Evolutionary conservation across 2,329 filamentous ascomycete genomes (phyloP), one percentile per base, ranked within the genome.

Genomic region (Tolypocladium sp.): DNA sequence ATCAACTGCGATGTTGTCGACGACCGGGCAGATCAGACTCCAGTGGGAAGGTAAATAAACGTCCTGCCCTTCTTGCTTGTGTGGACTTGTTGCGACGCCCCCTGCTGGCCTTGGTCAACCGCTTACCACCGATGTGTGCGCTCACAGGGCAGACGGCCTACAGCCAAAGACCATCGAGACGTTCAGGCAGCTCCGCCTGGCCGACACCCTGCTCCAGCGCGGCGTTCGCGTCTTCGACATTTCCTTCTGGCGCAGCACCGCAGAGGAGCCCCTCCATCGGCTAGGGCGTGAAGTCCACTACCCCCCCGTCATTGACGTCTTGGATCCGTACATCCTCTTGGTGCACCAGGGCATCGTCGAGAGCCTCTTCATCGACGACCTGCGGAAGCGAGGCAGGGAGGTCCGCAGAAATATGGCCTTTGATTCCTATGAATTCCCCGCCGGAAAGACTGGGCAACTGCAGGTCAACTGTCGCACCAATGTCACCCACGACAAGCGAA

Each of bases 91-190:
- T 22, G 30, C 49, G 30, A 22, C 49, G 49, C 17, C 27, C 46
- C 17, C 17, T 12, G 25, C 46, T n/a, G 27, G 25, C 27, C 17
- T 10, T 15, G 38, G 37, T 15, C 46, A 10, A 22, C 12, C 13
- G 44, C 49, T 57, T 49, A 57, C 40, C n/a, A 5, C 63, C 61
- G 65, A 60, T 68, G 65, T 33, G 56, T 55, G 54, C 27, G 56
- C 57, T 54, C 62, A 59, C 66, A 81, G 79, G 70, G 87, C 87
- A 62, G 89, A 91, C 70, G 88, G 88, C 46, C 76, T 91, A 57
- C 88, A 91, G 67, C 88, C 88, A 52, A 91, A 91, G 73, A 88
- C 87, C 1, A 89, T 92, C 66, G 88, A 91, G 74, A 91, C 88
- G 0, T 82, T 91, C 65, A 82, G 84, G 62, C 88, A 90, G 73